phyloP scores from a whole-genome alignment of 148 eudicot species.

The Vaccinium myrtillus region DNA sequence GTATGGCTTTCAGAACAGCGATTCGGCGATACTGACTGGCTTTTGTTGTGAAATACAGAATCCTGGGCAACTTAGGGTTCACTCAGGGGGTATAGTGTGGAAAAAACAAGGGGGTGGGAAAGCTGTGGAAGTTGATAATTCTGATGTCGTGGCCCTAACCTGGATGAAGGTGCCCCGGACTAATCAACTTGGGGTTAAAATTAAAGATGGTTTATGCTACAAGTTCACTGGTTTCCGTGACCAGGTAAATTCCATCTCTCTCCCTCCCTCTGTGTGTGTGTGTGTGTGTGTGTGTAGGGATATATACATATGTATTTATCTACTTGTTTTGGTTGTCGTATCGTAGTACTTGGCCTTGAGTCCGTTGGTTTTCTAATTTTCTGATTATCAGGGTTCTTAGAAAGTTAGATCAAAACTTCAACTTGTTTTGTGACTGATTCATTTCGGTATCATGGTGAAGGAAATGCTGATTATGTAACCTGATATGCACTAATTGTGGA shows the following conservation, averaged over 20 bases:
- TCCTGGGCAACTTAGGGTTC: constrained; percentile 77
- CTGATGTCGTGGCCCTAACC: constrained; percentile 55
- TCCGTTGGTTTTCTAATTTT: not conserved
- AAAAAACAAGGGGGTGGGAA: constrained; percentile 97
- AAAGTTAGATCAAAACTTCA: too few species aligned
- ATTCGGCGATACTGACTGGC: not conserved
- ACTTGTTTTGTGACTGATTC: not conserved
- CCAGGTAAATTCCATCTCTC: constrained; percentile 39
- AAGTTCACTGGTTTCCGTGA: constrained; percentile 92
- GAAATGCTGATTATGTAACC: not conserved
- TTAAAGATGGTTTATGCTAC: constrained; percentile 82
- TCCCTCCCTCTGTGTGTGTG: not conserved
- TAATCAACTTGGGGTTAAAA: constrained; percentile 80
- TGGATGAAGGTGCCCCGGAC: constrained; percentile 98
- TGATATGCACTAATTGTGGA: not conserved
- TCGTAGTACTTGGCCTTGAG: not conserved
- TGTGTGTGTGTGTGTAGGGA: not conserved
- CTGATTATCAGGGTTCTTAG: too few species aligned
- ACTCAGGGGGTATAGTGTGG: constrained; percentile 79
- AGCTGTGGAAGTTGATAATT: constrained; percentile 79
- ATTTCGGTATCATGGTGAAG: not conserved
- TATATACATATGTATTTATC: not conserved
- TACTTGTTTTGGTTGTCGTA: not conserved
- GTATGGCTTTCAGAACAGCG: not conserved
- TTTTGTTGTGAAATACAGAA: constrained; percentile 6